Evolutionary conservation across 2,329 filamentous ascomycete genomes (phyloP).

Genomic region (Fusarium cicatricum): DNA sequence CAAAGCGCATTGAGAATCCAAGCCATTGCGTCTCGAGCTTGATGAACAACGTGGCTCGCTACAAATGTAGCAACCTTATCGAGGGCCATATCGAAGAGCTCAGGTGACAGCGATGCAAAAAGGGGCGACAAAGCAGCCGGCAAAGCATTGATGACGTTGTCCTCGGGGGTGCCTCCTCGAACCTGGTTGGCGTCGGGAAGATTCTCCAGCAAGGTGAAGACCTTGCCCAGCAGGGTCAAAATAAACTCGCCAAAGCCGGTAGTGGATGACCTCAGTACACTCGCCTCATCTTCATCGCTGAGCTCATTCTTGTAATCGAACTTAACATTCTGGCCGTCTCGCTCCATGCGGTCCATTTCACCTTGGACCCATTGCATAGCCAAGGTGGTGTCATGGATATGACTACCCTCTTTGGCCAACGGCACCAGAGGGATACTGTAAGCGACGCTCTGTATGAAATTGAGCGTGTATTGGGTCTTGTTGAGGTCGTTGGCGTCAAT

Average conservation of each 20-base stretch:
- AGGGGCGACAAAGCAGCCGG: constrained; percentile 91
- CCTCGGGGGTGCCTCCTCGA: constrained; percentile 90
- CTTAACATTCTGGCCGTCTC: constrained; percentile 82
- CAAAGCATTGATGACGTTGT: constrained; percentile 95
- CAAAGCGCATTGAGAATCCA: constrained; percentile 97
- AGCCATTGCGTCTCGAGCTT: constrained; percentile 96
- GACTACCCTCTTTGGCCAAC: constrained; percentile 65
- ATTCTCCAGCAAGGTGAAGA: constrained; percentile 96
- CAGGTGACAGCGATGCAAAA: constrained; percentile 88
- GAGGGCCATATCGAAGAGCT: constrained; percentile 90
- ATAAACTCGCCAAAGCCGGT: constrained; percentile 94
- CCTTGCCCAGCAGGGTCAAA: constrained; percentile 86
- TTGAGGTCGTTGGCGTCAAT: constrained; percentile 98
- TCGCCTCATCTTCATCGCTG: constrained; percentile 84
- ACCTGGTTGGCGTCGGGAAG: constrained; percentile 89
- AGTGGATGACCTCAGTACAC: constrained; percentile 91
- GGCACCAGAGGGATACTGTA: constrained; percentile 96
- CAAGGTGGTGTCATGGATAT: constrained; percentile 75
- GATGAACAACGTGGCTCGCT: constrained; percentile 92
- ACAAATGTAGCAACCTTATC: constrained; percentile 94
- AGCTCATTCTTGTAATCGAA: constrained; percentile 86
- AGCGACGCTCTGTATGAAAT: constrained; percentile 94
- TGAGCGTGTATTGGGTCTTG: constrained; percentile 93
- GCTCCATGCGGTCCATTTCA: constrained; percentile 93
- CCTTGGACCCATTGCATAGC: constrained; percentile 94